phyloP scores from a whole-genome alignment of 176 grass and related monocot genomes.

The Oryza meridionalis region DNA sequence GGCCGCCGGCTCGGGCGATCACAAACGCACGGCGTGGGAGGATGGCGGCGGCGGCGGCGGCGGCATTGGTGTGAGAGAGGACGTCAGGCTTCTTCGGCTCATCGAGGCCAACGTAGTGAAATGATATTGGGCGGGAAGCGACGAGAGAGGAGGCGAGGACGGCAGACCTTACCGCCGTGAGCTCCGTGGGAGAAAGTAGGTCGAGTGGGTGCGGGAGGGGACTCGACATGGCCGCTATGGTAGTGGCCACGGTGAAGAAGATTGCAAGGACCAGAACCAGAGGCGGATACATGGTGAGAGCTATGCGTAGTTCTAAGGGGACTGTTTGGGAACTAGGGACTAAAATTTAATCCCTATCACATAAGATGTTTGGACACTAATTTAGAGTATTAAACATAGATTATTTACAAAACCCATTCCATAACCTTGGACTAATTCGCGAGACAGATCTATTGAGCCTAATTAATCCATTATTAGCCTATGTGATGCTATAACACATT shows the following conservation, averaged over 20 bases:
- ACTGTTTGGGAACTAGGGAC: too few relatives aligned
- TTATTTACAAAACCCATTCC: too few relatives aligned
- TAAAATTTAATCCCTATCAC: too few relatives aligned
- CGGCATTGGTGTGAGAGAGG: slow-evolving; percentile 44
- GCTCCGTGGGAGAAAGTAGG: slow-evolving; percentile 52
- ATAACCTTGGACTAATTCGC: too few relatives aligned
- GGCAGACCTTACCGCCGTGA: slow-evolving; percentile 29
- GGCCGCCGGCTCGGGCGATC: slow-evolving; percentile 45
- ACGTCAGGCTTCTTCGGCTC: slow-evolving; percentile 69
- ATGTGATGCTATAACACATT: too few relatives aligned
- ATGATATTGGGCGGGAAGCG: slow-evolving; percentile 35
- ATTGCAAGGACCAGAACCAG: slow-evolving; percentile 31
- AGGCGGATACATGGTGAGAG: slow-evolving; percentile 6
- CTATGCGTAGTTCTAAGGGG: too few relatives aligned
- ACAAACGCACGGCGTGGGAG: slow-evolving; percentile 42
- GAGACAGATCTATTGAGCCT: too few relatives aligned
- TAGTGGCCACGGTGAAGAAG: background rate
- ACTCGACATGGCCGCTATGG: background rate
- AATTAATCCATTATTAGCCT: too few relatives aligned
- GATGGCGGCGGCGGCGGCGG: background rate
- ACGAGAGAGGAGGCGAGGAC: slow-evolving; percentile 44
- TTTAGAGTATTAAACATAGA: too few relatives aligned
- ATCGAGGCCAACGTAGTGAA: slow-evolving; percentile 87
- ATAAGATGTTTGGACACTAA: too few relatives aligned
- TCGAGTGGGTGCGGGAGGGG: slow-evolving; percentile 56